Percentiles rank a stretch among this genome's conserved stretches.
Evolutionary conservation across 2,329 filamentous ascomycete genomes (phyloP).

Genomic region (Trichoderma sp.): DNA sequence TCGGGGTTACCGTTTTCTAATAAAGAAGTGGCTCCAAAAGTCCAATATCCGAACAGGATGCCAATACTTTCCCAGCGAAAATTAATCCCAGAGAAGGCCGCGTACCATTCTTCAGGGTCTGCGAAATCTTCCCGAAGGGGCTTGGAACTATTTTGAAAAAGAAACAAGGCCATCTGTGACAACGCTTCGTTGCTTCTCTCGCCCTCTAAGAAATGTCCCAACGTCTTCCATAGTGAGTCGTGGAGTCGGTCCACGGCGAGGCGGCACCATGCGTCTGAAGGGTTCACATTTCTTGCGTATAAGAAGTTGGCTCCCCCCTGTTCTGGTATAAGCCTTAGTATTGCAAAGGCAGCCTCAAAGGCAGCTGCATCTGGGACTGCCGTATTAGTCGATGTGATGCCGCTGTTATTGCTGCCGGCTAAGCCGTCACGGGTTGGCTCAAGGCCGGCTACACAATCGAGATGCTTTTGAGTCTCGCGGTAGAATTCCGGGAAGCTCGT

Average conservation of each 20-base stretch:
- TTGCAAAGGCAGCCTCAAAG: neutral
- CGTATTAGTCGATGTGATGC: neutral
- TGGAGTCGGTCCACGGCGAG: slow-evolving; percentile 15
- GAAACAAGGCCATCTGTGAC: slow-evolving; percentile 34
- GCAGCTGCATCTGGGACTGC: slow-evolving; percentile 8
- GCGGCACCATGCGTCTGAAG: slow-evolving; percentile 4
- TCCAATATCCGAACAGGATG: slow-evolving; percentile 34
- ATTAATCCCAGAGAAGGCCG: slow-evolving; percentile 41
- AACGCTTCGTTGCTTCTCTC: neutral
- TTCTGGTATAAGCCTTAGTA: neutral
- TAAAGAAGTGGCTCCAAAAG: neutral
- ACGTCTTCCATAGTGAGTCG: slow-evolving; percentile 1
- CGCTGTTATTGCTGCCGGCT: neutral
- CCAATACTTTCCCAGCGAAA: slow-evolving; percentile 50
- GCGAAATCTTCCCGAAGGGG: slow-evolving; percentile 41
- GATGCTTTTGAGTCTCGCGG: slow-evolving; percentile 13
- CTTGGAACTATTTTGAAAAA: slow-evolving; percentile 43
- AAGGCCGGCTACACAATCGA: neutral
- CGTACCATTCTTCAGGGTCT: slow-evolving; percentile 41
- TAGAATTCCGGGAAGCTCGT: slow-evolving; percentile 23
- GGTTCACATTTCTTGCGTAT: neutral
- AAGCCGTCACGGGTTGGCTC: slow-evolving; percentile 3
- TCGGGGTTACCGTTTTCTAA: slow-evolving; percentile 2
- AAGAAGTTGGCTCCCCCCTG: neutral
- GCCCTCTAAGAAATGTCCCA: slow-evolving; percentile 3